Percentiles rank a stretch among this genome's conserved stretches.
Conservation (phyloP, 352 stramenopile genomes). For the Elongisporangium senticosum region DNA sequence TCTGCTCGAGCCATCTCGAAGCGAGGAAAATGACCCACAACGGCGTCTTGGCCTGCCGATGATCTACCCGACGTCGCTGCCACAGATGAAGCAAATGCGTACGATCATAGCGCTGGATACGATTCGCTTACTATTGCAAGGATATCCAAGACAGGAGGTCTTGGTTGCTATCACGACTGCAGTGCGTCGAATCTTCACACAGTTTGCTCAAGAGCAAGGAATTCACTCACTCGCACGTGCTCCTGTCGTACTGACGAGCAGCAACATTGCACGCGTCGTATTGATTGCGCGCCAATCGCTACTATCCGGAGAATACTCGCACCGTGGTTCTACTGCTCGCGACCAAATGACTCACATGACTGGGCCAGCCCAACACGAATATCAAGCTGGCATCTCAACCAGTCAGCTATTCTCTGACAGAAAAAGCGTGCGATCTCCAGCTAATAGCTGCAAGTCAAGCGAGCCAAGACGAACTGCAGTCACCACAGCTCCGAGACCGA, state of each 20-base stretch:
- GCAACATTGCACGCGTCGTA: constrained; percentile 34
- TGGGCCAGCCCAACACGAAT: background rate
- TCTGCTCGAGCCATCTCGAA: constrained; percentile 2
- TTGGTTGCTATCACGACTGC: constrained; percentile 15
- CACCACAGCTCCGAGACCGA: background rate
- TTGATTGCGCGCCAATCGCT: constrained; percentile 22
- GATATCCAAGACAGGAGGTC: constrained; percentile 21
- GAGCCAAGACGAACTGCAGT: background rate
- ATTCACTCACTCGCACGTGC: constrained; percentile 8
- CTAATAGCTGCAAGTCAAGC: background rate
- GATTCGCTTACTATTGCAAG: constrained; percentile 26
- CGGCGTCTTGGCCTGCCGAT: background rate
- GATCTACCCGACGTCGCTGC: background rate
- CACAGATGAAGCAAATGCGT: constrained; percentile 21
- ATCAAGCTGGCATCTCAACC: no score
- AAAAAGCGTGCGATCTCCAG: background rate
- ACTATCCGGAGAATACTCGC: background rate
- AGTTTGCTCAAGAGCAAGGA: constrained; percentile 12
- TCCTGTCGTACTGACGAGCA: constrained; percentile 21
- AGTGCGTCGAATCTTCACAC: constrained; percentile 15
- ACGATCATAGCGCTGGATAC: constrained; percentile 38
- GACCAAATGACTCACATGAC: background rate
- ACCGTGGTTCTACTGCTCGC: background rate
- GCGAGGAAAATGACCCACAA: background rate
- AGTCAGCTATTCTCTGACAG: no score